Base-by-base conservation (phyloP, 2,329 filamentous ascomycete species). In the Colletotrichum abscissum region DNA sequence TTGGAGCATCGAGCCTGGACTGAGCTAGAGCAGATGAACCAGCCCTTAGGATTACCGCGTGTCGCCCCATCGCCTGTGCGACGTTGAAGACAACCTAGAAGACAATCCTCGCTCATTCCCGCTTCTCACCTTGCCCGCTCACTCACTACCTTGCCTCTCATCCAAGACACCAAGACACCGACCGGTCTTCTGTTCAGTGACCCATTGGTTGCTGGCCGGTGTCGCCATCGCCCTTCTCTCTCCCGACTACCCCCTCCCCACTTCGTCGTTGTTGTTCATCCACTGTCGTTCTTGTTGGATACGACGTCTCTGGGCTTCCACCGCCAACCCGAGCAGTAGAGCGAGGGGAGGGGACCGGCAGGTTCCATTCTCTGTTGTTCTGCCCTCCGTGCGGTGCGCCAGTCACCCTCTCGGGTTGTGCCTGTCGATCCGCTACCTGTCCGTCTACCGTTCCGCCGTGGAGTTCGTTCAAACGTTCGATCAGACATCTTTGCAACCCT, bases 21-120 rank as follows among this genome's bases (percentile, higher is more conserved):
- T 49, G 52, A 33, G 55, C 72, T 56, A 67, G 63, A 42, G 52
- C 58, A 67, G 49, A 55, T 52, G 38, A 59, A 58, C 57, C 24
- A 52, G 28, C 46, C 63, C 52, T 28, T 52, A 56, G 69, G 30
- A 72, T 57, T 68, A 42, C 63, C 30, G 58, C 54, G 67, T 59
- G 63, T 72, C 67, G 71, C 73, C 73, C 73, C 73, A 74, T 75
- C 63, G 58, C 66, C 55, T 75, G 71, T 75, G 71, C 67, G 73
- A 75, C 73, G 73, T 75, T 74, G 73, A 64, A 57, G 63, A 74
- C 38, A 42, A 42, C 38, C 38, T 42, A 5, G 38, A 38, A 57
- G 38, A 55, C 30, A 60, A 60, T 56, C 46, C 57, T 56, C 49
- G 56, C 35, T 56, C 59, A 52, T 60, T 73, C 70, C 70, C 67